Evolutionary conservation across 805 yeast genomes (phyloP).

Genomic region (Yarrowia sp.): DNA sequence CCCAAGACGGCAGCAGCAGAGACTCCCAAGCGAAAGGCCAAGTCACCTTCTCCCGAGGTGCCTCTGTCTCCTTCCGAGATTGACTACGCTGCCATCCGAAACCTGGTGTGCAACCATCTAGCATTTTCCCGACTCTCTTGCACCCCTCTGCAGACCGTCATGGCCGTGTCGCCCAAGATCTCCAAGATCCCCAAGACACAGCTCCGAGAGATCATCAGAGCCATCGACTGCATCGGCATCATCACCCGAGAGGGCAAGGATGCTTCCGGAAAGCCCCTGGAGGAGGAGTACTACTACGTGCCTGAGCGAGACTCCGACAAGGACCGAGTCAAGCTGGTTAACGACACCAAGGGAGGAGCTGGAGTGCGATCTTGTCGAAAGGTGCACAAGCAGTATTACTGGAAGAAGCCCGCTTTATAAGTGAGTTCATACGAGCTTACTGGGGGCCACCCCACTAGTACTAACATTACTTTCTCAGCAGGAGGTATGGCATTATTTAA

Average conservation of each 20-base stretch:
- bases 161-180: conserved; percentile 45
- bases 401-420: conserved; percentile 25
- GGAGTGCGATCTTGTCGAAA: conserved; percentile 87
- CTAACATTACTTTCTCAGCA: background rate
- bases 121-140: conserved; percentile 88
- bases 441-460: background rate
- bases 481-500: conserved; percentile 3
- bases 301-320: conserved; percentile 76
- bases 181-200: conserved; percentile 34
- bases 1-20: background rate
- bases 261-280: conserved; percentile 92
- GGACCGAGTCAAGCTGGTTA: conserved; percentile 67
- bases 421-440: too few relatives aligned
- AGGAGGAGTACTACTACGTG: conserved; percentile 89
- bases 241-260: conserved; percentile 89
- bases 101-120: conserved; percentile 73
- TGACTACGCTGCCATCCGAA: conserved; percentile 51
- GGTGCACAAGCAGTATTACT: conserved; percentile 71
- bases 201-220: conserved; percentile 47
- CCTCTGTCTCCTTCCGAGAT: conserved; percentile 7
- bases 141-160: conserved; percentile 75
- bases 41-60: background rate
- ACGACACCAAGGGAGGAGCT: conserved; percentile 73
- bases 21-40: conserved; percentile 2
- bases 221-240: conserved; percentile 70